phyloP scores from a whole-genome alignment of 345 rosid species.

The Anastatica hierochuntica region DNA sequence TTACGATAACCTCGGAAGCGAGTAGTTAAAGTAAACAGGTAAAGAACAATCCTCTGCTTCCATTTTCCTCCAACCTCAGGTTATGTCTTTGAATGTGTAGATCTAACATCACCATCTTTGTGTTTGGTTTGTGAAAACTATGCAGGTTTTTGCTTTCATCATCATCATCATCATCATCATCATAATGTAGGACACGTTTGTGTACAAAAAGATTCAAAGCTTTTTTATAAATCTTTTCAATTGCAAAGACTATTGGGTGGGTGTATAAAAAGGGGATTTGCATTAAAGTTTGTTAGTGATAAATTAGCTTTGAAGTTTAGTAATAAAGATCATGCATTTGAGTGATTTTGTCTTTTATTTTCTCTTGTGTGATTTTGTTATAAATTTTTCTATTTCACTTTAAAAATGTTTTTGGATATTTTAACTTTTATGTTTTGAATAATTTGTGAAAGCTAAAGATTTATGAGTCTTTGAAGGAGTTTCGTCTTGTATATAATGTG shows the following conservation, averaged over 20 bases:
- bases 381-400: no score
- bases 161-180: constrained; percentile 8
- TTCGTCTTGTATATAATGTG: background rate
- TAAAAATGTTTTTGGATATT: background rate
- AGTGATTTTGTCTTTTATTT: constrained; percentile 9
- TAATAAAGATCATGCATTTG: constrained; percentile 1
- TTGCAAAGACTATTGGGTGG: constrained; percentile 20
- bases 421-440: no score
- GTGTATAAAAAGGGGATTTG: constrained; percentile 22
- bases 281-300: background rate
- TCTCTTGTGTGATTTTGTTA: no score
- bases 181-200: constrained; percentile 22
- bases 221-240: constrained; percentile 5
- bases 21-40: constrained; percentile 32
- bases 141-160: constrained; percentile 21
- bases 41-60: background rate
- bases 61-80: background rate
- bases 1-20: constrained; percentile 70
- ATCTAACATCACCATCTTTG: background rate
- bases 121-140: constrained; percentile 11
- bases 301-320: constrained; percentile 1
- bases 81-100: constrained; percentile 4
- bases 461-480: background rate
- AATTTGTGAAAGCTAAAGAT: constrained; percentile 3
- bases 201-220: constrained; percentile 20